phyloP scores from a whole-genome alignment of 352 stramenopile species.

The Peronospora farinosa region DNA sequence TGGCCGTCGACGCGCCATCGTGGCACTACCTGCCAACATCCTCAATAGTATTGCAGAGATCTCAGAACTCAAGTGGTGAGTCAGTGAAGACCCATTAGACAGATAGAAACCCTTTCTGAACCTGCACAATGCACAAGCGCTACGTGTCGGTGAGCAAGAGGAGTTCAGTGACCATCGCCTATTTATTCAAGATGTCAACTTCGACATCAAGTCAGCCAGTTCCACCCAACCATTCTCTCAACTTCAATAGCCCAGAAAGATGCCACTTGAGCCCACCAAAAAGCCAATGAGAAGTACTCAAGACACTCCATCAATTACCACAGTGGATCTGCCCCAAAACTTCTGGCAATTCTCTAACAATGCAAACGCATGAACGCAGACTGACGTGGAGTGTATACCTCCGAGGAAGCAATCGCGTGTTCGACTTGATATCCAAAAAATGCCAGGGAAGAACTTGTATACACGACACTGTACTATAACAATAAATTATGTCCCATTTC shows the following conservation, averaged over 20 bases:
- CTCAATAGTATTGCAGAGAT: slow-evolving; percentile 19
- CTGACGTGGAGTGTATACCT: slow-evolving; percentile 10
- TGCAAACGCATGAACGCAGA: slow-evolving; percentile 19
- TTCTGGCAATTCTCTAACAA: not conserved
- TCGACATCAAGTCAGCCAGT: not conserved
- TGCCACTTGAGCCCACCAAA: too few relatives aligned
- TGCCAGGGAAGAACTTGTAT: not conserved
- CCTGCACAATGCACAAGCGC: not conserved
- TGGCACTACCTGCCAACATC: slow-evolving; percentile 16
- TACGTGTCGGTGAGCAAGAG: not conserved
- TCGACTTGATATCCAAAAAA: not conserved
- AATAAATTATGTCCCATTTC: slow-evolving; percentile 2
- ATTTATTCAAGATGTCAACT: not conserved
- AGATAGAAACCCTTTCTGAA: not conserved
- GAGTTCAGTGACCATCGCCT: not conserved
- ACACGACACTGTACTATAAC: not conserved
- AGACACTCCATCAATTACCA: too few relatives aligned
- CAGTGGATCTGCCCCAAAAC: too few relatives aligned
- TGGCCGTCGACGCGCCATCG: slow-evolving; percentile 30
- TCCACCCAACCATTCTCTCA: too few relatives aligned
- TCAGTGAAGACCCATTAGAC: not conserved
- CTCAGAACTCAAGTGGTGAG: slow-evolving; percentile 19
- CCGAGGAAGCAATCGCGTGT: not conserved
- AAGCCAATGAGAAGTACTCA: too few relatives aligned
- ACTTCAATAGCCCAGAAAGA: not conserved